A percentile compares a stretch with the other conserved stretches of the same genome.
Evolutionary conservation across 139 green algal species (phyloP).

Genomic region (Chlorella sp.): DNA sequence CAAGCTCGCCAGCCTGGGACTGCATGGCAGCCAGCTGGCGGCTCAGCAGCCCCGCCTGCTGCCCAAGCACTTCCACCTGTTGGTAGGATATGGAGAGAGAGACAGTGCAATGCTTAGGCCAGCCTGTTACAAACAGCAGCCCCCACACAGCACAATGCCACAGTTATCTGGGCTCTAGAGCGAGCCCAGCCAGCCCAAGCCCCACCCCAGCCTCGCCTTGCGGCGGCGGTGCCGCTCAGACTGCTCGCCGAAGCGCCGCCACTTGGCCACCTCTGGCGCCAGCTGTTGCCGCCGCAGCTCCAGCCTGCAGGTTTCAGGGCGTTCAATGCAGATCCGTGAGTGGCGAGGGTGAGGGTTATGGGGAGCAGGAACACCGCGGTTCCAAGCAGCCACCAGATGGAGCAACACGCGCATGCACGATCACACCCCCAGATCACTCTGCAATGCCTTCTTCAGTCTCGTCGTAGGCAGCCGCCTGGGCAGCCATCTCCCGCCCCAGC

Average conservation of each 20-base stretch:
- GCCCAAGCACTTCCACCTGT: constrained; percentile 18
- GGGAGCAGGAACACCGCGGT: no score
- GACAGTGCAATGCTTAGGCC: no score
- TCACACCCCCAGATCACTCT: background rate
- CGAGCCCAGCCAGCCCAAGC: no score
- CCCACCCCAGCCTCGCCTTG: background rate
- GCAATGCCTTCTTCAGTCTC: background rate
- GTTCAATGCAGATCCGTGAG: background rate
- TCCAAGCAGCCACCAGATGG: no score
- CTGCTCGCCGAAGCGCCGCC: constrained; percentile 35
- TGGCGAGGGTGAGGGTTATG: no score
- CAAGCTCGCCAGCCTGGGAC: background rate
- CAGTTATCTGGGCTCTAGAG: no score
- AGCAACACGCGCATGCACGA: no score
- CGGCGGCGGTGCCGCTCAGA: background rate
- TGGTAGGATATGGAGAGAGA: no score
- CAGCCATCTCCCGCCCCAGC: constrained; percentile 11
- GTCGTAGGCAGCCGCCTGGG: constrained; percentile 24
- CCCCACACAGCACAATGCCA: no score
- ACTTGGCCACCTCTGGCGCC: constrained; percentile 60
- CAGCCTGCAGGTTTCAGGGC: constrained; percentile 37
- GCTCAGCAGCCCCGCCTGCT: constrained; percentile 21
- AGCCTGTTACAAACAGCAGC: no score
- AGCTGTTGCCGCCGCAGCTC: constrained; percentile 42
- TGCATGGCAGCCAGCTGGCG: constrained; percentile 13